Percentiles rank a stretch among this genome's conserved stretches.
These are phyloP conservation scores for Amanita brunnescens DNA, from an alignment of 768 basidiomycete species.

Conservation along the genomic window DNA sequence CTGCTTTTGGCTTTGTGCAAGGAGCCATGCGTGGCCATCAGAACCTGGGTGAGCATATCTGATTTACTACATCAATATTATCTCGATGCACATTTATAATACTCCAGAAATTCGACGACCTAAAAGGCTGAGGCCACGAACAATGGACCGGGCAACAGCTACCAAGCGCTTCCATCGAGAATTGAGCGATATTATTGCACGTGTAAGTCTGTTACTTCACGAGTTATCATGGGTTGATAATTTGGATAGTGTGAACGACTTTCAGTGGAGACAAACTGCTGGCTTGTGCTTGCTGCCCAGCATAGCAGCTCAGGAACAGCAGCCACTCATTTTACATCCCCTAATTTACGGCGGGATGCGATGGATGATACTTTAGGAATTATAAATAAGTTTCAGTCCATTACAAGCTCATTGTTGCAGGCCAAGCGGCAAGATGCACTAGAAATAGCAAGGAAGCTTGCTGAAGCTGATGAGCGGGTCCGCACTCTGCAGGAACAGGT, in stretches of 20 bases:
- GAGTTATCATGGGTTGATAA: too few relatives aligned
- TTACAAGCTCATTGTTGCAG: background rate
- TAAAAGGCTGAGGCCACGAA: too few relatives aligned
- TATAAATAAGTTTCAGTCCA: background rate
- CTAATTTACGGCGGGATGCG: constrained; percentile 8
- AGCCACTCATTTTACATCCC: constrained; percentile 7
- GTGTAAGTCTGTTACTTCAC: too few relatives aligned
- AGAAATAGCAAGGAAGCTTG: constrained; percentile 6
- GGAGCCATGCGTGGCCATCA: background rate
- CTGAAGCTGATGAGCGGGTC: background rate
- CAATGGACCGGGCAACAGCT: too few relatives aligned
- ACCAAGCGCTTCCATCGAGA: too few relatives aligned
- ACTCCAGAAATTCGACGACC: too few relatives aligned
- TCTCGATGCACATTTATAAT: too few relatives aligned
- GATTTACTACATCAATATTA: too few relatives aligned
- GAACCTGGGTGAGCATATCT: too few relatives aligned
- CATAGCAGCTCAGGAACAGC: background rate
- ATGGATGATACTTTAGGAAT: constrained; percentile 4
- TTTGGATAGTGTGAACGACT: too few relatives aligned
- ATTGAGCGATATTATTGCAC: too few relatives aligned
- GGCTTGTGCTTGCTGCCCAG: constrained; percentile 8
- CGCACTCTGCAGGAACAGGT: too few relatives aligned
- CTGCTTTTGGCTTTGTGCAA: background rate
- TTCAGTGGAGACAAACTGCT: constrained; percentile 3
- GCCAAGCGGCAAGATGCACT: constrained; percentile 5